Evolutionary conservation across 306 rosid genomes (phyloP), one percentile per base, ranked within the genome.

Genomic region (Delonix regia): DNA sequence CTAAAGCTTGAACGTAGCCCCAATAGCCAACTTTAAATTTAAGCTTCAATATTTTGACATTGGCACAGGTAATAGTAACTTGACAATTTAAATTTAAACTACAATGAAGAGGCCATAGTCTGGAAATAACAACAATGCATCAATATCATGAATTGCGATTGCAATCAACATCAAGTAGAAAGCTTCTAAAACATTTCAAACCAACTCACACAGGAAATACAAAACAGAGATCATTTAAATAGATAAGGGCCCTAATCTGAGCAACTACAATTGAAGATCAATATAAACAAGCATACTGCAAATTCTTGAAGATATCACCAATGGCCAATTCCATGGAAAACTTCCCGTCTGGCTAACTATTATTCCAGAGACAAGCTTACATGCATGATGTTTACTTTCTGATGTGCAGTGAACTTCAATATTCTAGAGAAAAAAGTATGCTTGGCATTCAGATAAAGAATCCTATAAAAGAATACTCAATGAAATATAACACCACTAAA

Each of bases 221-320:
- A 62, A 41, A 33, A 49, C 33, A 76, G 65, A 64, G 73, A 65
- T 62, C 33, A 63, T 52, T 63, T 9, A 55, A 21, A 28, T 33
- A 44, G 19, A 71, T 5, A 63, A 63, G 6, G 9, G 16, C 64
- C 64, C 55, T 44, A 19, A 39, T 66, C 64, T 19, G 18, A 55
- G 36, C 12, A 53, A 53, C 60, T n/a, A 74, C 44, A 19, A 56
- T 21, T 49, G 3, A 28, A 47, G 22, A 38, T 10, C 39, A 47
- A 36, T 61, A 76, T 39, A 44, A 41, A 19, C 16, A 74, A 64
- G 42, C 69, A 7, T 44, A 73, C 49, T 28, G 8, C 34, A 52
- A 9, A 51, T 42, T 38, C 5, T 15, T 9, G 27, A 62, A 78
- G n/a, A n/a, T n/a, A n/a, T n/a, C n/a, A n/a, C n/a, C n/a, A n/a